These are phyloP conservation scores for Ophiocytium majus DNA, from an alignment of 352 stramenopile genomes.

Conservation along the genomic window DNA sequence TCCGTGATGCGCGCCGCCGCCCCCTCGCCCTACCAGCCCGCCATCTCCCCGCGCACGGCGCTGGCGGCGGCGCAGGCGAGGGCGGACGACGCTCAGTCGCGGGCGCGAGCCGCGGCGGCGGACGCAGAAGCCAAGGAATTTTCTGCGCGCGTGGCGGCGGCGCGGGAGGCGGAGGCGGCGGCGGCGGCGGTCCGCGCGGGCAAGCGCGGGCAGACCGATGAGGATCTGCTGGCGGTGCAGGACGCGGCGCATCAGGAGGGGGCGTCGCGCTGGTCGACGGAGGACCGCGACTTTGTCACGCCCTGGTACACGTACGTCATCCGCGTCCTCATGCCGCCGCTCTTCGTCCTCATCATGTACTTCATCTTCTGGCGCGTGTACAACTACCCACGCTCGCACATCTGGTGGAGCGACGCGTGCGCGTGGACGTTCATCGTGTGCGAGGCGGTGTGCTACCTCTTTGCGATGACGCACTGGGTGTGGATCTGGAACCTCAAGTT, in stretches of 20 bases:
- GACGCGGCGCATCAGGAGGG: background rate
- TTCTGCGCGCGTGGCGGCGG: too few species aligned
- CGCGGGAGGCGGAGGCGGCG: background rate
- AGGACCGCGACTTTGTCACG: constrained; percentile 20
- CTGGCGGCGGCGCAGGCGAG: constrained; percentile 8
- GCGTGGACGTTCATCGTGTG: constrained; percentile 19
- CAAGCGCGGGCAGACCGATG: too few species aligned
- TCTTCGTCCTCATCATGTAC: constrained; percentile 31
- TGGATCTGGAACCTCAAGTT: constrained; percentile 26
- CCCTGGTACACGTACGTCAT: constrained; percentile 21
- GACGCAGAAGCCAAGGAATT: background rate
- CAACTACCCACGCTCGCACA: constrained; percentile 4
- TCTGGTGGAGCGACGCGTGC: constrained; percentile 19
- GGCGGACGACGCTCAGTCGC: background rate
- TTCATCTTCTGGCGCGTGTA: constrained; percentile 35
- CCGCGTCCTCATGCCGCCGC: constrained; percentile 12
- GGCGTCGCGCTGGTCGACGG: background rate
- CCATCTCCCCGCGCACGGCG: background rate
- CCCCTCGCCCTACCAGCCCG: too few species aligned
- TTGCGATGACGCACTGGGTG: constrained; percentile 21
- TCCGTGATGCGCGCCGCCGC: too few species aligned
- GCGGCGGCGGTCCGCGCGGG: too few species aligned
- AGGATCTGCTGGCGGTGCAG: background rate
- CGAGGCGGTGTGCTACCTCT: constrained; percentile 15
- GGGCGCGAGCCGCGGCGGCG: too few species aligned